phyloP scores from a whole-genome alignment of 108 stramenopile genomes.

The Hondaea fermentalgiana region DNA sequence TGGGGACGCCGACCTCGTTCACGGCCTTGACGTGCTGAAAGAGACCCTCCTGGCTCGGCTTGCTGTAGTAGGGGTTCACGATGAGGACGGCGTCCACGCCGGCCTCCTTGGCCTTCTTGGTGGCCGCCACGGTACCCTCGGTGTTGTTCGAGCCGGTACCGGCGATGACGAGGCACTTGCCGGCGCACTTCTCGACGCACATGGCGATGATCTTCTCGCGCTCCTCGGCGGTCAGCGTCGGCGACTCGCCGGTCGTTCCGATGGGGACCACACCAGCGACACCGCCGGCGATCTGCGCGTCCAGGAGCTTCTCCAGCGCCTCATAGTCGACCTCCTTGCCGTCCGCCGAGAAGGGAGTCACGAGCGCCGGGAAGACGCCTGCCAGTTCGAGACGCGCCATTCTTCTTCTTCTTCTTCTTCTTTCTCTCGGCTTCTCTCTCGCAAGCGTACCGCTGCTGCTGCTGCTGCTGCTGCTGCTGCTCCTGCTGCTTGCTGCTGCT shows the following conservation, averaged over 20 bases:
- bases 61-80: slow-evolving; percentile 85
- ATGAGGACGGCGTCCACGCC: slow-evolving; percentile 79
- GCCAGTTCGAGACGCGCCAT: not conserved
- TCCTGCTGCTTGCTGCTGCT: no score
- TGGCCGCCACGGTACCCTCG: slow-evolving; percentile 51
- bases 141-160: slow-evolving; percentile 55
- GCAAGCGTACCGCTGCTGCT: no score
- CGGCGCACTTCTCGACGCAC: not conserved
- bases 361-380: not conserved
- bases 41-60: slow-evolving; percentile 73
- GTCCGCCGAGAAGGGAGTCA: not conserved
- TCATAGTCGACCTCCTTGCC: slow-evolving; percentile 1
- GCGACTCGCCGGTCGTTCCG: slow-evolving; percentile 22
- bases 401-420: not conserved
- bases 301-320: slow-evolving; percentile 7
- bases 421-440: no score
- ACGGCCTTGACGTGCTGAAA: slow-evolving; percentile 62
- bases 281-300: not conserved
- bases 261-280: not conserved
- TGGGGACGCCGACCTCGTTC: slow-evolving; percentile 64
- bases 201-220: not conserved
- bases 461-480: not conserved
- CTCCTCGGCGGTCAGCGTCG: slow-evolving; percentile 19
- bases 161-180: slow-evolving; percentile 13
- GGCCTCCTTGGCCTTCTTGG: slow-evolving; percentile 70